Conservation (phyloP, 1,284 basidiomycete genomes). For the Meripilus lineatus region DNA sequence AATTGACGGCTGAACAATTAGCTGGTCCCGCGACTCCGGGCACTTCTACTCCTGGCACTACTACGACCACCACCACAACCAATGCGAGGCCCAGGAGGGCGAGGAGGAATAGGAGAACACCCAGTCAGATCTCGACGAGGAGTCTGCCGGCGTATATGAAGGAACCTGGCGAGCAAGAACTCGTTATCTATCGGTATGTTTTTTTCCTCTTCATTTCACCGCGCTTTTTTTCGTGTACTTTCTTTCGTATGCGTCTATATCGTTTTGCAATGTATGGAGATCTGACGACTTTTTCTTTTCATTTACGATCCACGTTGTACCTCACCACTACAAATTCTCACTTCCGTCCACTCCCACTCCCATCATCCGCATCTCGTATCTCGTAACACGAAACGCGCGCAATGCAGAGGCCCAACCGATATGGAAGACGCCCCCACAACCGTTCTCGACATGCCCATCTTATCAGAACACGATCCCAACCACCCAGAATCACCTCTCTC, state of each 20-base stretch:
- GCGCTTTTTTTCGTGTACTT: no score
- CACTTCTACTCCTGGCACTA: conserved; percentile 12
- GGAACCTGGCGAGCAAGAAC: conserved; percentile 73
- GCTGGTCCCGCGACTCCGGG: conserved; percentile 11
- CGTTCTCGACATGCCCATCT: conserved; percentile 27
- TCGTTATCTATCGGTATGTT: conserved; percentile 63
- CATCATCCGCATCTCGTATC: background rate
- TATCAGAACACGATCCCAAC: conserved; percentile 27
- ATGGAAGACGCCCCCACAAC: conserved; percentile 30
- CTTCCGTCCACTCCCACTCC: no score
- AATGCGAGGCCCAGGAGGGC: conserved; percentile 15
- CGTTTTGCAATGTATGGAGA: no score
- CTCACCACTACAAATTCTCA: no score
- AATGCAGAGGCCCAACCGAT: conserved; percentile 34
- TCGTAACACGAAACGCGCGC: background rate
- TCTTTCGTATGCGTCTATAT: no score
- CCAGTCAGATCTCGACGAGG: conserved; percentile 66
- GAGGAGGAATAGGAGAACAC: conserved; percentile 47
- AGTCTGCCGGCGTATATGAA: conserved; percentile 73
- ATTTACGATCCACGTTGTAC: no score
- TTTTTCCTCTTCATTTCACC: background rate
- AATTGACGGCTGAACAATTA: conserved; percentile 31
- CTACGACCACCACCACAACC: conserved; percentile 13
- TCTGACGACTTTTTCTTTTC: no score
- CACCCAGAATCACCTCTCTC: no score